Conservation (phyloP, 2,329 filamentous ascomycete species). For the Dactylellina haptotyla region DNA sequence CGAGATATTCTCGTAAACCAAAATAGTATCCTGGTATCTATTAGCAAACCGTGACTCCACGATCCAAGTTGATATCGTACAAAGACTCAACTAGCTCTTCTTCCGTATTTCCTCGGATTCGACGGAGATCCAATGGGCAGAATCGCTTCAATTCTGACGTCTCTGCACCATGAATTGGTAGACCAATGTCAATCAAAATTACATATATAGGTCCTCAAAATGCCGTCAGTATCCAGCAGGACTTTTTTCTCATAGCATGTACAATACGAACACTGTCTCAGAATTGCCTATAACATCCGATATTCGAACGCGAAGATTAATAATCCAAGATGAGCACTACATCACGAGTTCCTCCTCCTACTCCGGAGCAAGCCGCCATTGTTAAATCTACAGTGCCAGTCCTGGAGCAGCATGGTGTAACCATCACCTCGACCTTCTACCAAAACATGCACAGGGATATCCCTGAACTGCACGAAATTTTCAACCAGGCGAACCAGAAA, state of each 20-base stretch:
- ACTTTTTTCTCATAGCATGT: too few relatives aligned
- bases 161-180: too few relatives aligned
- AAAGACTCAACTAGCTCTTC: background rate
- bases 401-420: slow-evolving; percentile 73
- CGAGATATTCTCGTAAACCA: slow-evolving; percentile 40
- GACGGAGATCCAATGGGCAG: slow-evolving; percentile 2
- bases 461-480: slow-evolving; percentile 74
- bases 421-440: slow-evolving; percentile 80
- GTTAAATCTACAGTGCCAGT: slow-evolving; percentile 82
- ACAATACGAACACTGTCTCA: background rate
- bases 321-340: slow-evolving; percentile 6
- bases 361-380: slow-evolving; percentile 72
- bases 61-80: background rate
- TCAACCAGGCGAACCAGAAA: slow-evolving; percentile 75
- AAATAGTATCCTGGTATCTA: slow-evolving; percentile 40
- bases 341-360: slow-evolving; percentile 63
- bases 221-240: too few relatives aligned
- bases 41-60: slow-evolving; percentile 34
- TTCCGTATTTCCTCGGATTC: slow-evolving; percentile 51
- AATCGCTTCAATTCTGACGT: background rate
- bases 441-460: slow-evolving; percentile 72
- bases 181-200: background rate
- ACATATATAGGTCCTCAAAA: too few relatives aligned
- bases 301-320: background rate
- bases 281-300: background rate